These are phyloP conservation scores for Actinomortierella ambigua DNA, from an alignment of 371 early-diverging fungal species.

Conservation along the genomic window DNA sequence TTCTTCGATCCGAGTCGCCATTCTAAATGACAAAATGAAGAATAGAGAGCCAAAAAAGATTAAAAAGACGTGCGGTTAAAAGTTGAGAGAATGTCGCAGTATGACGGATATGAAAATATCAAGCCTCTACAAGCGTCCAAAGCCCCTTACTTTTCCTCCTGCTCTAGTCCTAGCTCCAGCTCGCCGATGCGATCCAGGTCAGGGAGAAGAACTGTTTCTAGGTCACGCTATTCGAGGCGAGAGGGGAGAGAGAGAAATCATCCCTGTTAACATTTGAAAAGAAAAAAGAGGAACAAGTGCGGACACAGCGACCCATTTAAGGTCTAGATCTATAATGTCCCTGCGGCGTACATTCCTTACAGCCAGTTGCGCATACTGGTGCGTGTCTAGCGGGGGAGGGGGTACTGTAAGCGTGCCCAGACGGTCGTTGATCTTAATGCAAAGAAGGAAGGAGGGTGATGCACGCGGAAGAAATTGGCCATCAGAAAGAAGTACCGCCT, in stretches of 20 bases:
- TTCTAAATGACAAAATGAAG: conserved; percentile 10
- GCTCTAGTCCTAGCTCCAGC: conserved; percentile 38
- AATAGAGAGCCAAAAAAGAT: background rate
- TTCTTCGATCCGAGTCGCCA: conserved; percentile 20
- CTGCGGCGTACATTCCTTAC: conserved; percentile 23
- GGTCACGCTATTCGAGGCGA: conserved; percentile 14
- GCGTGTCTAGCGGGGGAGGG: too few species aligned
- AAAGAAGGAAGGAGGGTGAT: too few species aligned
- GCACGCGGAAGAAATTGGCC: too few species aligned
- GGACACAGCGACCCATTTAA: too few species aligned
- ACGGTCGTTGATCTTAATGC: conserved; percentile 2
- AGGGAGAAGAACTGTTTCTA: conserved; percentile 38
- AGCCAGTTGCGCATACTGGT: conserved; percentile 23
- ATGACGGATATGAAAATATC: background rate
- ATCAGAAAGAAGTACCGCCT: too few species aligned
- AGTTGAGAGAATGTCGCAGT: too few species aligned
- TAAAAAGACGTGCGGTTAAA: too few species aligned
- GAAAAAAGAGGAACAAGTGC: background rate
- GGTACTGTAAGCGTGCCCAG: too few species aligned
- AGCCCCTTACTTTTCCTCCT: conserved; percentile 26
- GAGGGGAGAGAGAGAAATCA: background rate
- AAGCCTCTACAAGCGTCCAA: too few species aligned
- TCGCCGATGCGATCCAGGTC: conserved; percentile 43
- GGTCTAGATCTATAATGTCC: too few species aligned
- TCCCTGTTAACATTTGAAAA: background rate